Base-by-base conservation (phyloP, 495 filamentous ascomycete genomes). In the Jackrogersella multiformis region DNA sequence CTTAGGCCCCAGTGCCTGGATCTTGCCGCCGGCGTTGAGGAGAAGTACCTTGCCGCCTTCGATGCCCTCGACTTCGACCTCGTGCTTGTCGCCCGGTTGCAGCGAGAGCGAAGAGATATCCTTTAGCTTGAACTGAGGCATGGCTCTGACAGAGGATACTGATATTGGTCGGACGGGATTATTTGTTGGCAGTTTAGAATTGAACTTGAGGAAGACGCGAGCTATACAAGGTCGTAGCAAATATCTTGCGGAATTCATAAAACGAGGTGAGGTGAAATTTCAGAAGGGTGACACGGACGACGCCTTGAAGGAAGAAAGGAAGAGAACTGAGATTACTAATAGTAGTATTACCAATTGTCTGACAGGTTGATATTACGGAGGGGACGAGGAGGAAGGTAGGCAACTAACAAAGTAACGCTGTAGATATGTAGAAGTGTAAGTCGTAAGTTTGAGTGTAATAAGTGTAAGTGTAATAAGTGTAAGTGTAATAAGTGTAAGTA, bases 21-120 rank as follows among this genome's bases (percentile, higher is more conserved):
- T 80, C 60, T 89, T 84, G 61, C 88, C 70, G 44, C 86, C 88
- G 15, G 90, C 80, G 66, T 93, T 94, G 52, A 94, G 79, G 8
- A 99, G 81, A 8, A 99, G 81, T 0, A 98, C 88, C 77, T 97
- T 98, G 26, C 86, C 92, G 15, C 87, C 90, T 44, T 89, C 85
- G 38, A 99, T 81, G 0, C 94, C 95, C 66, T 98, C 94, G 0
- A 99, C 88, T 69, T 97, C 93, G 8, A 85, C 89, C 79, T 98
- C 93, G 57, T 88, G 80, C 81, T 97, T 99, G 53, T 97, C 90
- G 2, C 90, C 86, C 44, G 88, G 86, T 73, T 88, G 84, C 34
- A 97, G 76, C 61, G 89, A 84, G 23, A 96, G 81, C 60, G 87
- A 88, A 26, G 85, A 82, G 49, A 97, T 80, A 56, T 84, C 89